Evolutionary conservation across 495 filamentous ascomycete genomes (phyloP).

Genomic region (Penicillium mononematosum): DNA sequence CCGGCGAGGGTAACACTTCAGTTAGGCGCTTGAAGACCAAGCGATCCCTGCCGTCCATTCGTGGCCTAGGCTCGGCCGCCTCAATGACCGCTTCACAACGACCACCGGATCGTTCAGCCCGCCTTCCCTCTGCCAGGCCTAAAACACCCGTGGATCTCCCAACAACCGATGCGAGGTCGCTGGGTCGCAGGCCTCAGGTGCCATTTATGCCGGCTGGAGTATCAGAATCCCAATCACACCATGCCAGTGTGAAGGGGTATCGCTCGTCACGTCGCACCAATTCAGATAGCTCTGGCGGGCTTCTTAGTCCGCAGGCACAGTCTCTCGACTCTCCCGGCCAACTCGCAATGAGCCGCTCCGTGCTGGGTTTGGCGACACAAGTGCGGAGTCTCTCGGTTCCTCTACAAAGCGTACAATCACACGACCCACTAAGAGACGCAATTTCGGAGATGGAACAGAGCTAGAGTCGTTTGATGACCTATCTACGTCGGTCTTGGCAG

Average conservation of each 20-base stretch:
- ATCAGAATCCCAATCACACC: slow-evolving; percentile 74
- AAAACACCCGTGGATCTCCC: slow-evolving; percentile 72
- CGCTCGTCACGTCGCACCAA: slow-evolving; percentile 72
- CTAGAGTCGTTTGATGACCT: slow-evolving; percentile 92
- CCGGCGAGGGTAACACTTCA: slow-evolving; percentile 63
- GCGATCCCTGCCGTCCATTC: slow-evolving; percentile 81
- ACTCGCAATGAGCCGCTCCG: slow-evolving; percentile 47
- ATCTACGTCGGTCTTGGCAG: slow-evolving; percentile 78
- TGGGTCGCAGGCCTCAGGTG: slow-evolving; percentile 56
- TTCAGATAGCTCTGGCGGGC: slow-evolving; percentile 61
- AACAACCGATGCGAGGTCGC: slow-evolving; percentile 51
- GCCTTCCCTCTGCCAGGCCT: slow-evolving; percentile 52
- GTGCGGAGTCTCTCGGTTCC: slow-evolving; percentile 47
- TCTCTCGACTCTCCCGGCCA: slow-evolving; percentile 51
- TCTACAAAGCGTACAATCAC: slow-evolving; percentile 65
- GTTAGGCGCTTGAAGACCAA: slow-evolving; percentile 78
- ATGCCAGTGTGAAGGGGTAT: slow-evolving; percentile 67
- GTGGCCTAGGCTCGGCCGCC: slow-evolving; percentile 44
- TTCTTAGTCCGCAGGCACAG: slow-evolving; percentile 43
- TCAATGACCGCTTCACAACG: slow-evolving; percentile 36
- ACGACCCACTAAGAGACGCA: slow-evolving; percentile 67
- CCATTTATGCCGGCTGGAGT: slow-evolving; percentile 83
- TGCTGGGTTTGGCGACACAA: slow-evolving; percentile 36
- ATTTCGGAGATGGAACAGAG: slow-evolving; percentile 91
- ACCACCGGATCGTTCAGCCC: slow-evolving; percentile 41